Conservation (phyloP, 257 asterid species). For the Przewalskia tangutica region DNA sequence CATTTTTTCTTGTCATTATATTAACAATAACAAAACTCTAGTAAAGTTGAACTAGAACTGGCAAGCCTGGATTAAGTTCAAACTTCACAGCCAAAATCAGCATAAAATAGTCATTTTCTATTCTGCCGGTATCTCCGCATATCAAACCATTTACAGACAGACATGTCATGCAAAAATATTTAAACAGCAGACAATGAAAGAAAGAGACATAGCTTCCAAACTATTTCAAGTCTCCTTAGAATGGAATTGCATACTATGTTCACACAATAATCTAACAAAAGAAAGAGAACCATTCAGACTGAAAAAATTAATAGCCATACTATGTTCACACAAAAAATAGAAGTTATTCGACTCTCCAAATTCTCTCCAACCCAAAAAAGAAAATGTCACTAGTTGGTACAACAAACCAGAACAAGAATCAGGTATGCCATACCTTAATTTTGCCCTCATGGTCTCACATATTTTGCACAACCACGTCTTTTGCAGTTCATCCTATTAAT, state of each 20-base stretch:
- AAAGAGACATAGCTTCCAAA: too few species aligned
- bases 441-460: conserved; percentile 98
- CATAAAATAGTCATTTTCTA: too few species aligned
- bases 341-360: conserved; percentile 3
- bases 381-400: background rate
- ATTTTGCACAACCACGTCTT: conserved; percentile 96
- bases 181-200: too few species aligned
- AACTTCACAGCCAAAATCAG: too few species aligned
- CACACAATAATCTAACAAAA: conserved; percentile 13
- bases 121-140: too few species aligned
- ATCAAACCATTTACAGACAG: too few species aligned
- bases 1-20: background rate
- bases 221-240: too few species aligned
- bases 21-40: background rate
- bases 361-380: background rate
- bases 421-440: conserved; percentile 59
- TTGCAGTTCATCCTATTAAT: conserved; percentile 78
- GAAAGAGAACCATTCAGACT: background rate
- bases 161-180: too few species aligned
- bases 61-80: background rate
- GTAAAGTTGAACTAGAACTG: background rate
- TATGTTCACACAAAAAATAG: background rate
- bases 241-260: too few species aligned
- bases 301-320: conserved; percentile 18
- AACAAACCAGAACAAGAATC: conserved; percentile 15